Percentiles rank a stretch among this genome's conserved stretches.
Evolutionary conservation across 257 asterid species (phyloP).

Genomic region (Coffea eugenioides): DNA sequence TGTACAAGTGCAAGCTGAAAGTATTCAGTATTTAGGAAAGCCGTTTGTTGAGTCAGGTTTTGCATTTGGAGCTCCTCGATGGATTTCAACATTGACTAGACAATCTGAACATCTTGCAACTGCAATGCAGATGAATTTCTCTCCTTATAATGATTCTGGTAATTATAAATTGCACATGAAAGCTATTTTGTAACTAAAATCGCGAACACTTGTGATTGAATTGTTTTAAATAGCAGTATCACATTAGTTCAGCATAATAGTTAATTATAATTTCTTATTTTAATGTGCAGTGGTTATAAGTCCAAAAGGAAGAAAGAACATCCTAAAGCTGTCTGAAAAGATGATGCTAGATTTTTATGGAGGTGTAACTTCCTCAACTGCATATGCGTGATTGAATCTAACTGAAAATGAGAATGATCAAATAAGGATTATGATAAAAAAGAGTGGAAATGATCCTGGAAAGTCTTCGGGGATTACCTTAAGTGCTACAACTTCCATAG

Average conservation of each 20-base stretch:
- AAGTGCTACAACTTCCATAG: slow-evolving; percentile 19
- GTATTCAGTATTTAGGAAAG: slow-evolving; percentile 28
- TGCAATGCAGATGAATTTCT: slow-evolving; percentile 2
- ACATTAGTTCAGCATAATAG: not conserved
- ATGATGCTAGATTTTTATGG: slow-evolving; percentile 17
- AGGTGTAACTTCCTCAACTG: slow-evolving; percentile 21
- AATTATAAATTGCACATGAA: not conserved
- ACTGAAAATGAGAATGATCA: slow-evolving; percentile 11
- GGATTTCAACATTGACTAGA: slow-evolving; percentile 45
- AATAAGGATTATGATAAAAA: slow-evolving; percentile 17
- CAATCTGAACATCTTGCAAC: slow-evolving; percentile 41
- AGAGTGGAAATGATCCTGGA: slow-evolving; percentile 7
- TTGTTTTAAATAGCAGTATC: too few relatives aligned
- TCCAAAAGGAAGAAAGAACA: slow-evolving; percentile 1
- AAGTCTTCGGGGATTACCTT: slow-evolving; percentile 1
- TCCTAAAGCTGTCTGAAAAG: slow-evolving; percentile 25
- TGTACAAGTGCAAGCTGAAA: slow-evolving; percentile 38
- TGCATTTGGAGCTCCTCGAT: slow-evolving; percentile 60
- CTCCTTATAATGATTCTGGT: slow-evolving; percentile 20
- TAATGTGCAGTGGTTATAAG: not conserved
- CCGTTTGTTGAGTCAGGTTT: slow-evolving; percentile 45
- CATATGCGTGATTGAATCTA: slow-evolving; percentile 1
- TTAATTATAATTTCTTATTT: not conserved
- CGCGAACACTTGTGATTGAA: too few relatives aligned
- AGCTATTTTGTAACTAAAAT: too few relatives aligned